Evolutionary conservation across 306 rosid species (phyloP), one percentile per base, ranked within the genome.

Genomic region (Fragaria ananassa): DNA sequence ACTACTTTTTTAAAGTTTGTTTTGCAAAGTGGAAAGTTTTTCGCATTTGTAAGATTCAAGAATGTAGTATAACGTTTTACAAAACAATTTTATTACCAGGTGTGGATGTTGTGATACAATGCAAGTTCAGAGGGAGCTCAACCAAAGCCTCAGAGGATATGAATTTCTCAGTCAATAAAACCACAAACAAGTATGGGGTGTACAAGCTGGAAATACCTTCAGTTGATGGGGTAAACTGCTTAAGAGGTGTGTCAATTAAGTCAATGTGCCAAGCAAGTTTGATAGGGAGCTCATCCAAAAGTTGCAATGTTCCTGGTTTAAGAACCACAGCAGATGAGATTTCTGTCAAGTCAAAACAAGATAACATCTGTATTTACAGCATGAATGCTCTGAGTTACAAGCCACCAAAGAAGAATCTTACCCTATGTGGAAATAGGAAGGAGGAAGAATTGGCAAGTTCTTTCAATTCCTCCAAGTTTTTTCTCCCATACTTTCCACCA

Each of bases 91-190:
- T 56, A 1, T 8, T 10, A 56, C 61, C 80, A 89, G 97, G 92
- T 78, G 94, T 77, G 67, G 89, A 91, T 42, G 92, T 91, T 71
- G 89, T 80, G 46, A 80, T 91, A 82, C 76, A 81, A 46, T 91
- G 97, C 87, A 91, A 83, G 81, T 91, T 91, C 82, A 85, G 77
- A 83, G 92, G 83, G 19, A 81, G 64, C 39, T 86, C 94, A 5
- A 82, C 86, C 31, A 78, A 63, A 80, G 76, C 82, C 15, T 74
- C 77, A 13, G 90, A 87, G 71, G 84, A 85, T 72, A 87, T 89
- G 45, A 78, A 47, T 42, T 82, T 84, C 66, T 82, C 89, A 6
- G 94, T 85, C 66, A 89, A 89, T 83, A 83, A 82, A 80, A 89
- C 88, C 27, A 87, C 94, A 25, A 78, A 87, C 57, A 80, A 81